These are phyloP conservation scores for Phytophthora pisi DNA, from an alignment of 352 stramenopile species.

Conservation along the genomic window DNA sequence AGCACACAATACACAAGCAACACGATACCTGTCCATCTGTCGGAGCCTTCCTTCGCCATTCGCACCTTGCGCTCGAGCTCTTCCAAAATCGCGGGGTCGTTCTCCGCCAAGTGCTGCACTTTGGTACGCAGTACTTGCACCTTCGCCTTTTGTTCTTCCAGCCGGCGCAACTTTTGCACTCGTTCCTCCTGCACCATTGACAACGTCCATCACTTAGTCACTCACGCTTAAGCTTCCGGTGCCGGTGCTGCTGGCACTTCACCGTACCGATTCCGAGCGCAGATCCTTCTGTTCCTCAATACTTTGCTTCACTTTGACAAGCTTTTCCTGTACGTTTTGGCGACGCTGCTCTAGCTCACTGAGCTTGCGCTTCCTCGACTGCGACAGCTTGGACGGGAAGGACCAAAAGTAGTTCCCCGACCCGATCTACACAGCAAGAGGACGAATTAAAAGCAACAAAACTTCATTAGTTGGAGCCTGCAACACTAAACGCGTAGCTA, in stretches of 20 bases:
- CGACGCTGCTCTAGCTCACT: conserved; percentile 66
- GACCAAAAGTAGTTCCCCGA: conserved; percentile 91
- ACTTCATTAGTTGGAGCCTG: too few species aligned
- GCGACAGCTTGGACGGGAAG: conserved; percentile 82
- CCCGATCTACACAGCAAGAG: conserved; percentile 53
- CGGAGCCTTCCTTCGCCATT: conserved; percentile 69
- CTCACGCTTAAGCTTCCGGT: background rate
- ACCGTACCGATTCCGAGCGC: conserved; percentile 63
- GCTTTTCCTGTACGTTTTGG: conserved; percentile 40
- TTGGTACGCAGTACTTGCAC: conserved; percentile 57
- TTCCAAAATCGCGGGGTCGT: conserved; percentile 71
- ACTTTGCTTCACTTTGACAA: conserved; percentile 51
- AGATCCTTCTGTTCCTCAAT: conserved; percentile 56
- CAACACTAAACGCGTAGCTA: too few species aligned
- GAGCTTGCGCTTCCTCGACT: conserved; percentile 81
- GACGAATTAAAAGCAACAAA: too few species aligned
- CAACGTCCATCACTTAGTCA: background rate
- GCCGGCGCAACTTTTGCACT: conserved; percentile 56
- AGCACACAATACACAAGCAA: background rate
- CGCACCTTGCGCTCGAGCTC: conserved; percentile 67
- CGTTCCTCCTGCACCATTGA: conserved; percentile 59
- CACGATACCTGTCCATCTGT: conserved; percentile 73
- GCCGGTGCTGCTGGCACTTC: background rate
- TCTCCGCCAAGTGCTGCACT: conserved; percentile 72
- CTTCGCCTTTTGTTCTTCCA: conserved; percentile 56